Percentiles rank a stretch among this genome's conserved stretches.
Conservation (phyloP, 352 stramenopile genomes). For the Pythium oligandrum region DNA sequence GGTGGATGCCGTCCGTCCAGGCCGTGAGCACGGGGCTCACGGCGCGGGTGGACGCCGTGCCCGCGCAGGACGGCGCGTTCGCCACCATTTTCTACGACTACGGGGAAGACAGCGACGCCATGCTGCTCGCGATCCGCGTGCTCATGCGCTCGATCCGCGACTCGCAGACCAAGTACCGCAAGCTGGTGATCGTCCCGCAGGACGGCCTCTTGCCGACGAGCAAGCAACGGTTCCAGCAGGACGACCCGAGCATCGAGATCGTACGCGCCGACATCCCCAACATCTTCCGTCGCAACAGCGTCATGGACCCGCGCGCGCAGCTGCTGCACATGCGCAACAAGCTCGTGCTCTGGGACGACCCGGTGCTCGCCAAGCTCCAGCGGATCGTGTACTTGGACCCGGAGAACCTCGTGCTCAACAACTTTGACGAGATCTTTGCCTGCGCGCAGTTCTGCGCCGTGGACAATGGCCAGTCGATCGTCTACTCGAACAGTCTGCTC, state of each 20-base stretch:
- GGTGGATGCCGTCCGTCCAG: not conserved
- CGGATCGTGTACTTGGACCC: conserved; percentile 74
- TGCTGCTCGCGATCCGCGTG: conserved; percentile 60
- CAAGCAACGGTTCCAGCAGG: conserved; percentile 31
- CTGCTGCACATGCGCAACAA: conserved; percentile 84
- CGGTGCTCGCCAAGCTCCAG: conserved; percentile 51
- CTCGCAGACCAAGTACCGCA: conserved; percentile 58
- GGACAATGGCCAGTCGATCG: conserved; percentile 75
- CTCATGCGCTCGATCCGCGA: conserved; percentile 68
- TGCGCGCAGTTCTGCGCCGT: conserved; percentile 77
- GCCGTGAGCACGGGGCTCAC: not conserved
- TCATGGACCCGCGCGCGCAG: conserved; percentile 63
- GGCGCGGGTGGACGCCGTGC: conserved; percentile 2
- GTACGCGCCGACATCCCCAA: conserved; percentile 59
- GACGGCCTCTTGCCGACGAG: conserved; percentile 44
- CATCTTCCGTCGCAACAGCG: conserved; percentile 50
- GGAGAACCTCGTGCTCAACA: conserved; percentile 75
- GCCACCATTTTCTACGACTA: conserved; percentile 71
- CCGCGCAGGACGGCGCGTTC: conserved; percentile 40
- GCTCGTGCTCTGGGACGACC: conserved; percentile 75
- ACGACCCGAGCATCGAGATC: conserved; percentile 68
- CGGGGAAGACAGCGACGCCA: conserved; percentile 48
- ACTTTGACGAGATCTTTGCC: conserved; percentile 81
- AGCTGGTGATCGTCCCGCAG: conserved; percentile 64
- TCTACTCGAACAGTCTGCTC: conserved; percentile 80